Evolutionary conservation across 345 rosid species (phyloP), one percentile per base, ranked within the genome.

Genomic region (Hevea brasiliensis): DNA sequence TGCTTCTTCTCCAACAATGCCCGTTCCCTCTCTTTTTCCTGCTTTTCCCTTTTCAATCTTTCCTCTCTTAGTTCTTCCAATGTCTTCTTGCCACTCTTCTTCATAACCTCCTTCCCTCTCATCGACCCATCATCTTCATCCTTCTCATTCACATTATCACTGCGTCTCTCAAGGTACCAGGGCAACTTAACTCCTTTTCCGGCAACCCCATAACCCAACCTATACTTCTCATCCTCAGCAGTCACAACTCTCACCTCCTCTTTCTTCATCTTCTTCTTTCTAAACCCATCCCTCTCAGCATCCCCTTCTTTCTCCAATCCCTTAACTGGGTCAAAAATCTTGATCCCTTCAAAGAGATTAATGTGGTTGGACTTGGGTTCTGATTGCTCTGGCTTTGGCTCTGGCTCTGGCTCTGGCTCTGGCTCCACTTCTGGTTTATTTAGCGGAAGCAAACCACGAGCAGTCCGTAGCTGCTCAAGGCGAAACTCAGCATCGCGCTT

Each of bases 131-230:
- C 82, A 66, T 75, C 82, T 26, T 24, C 80, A 65, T 35, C 76
- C 41, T 37, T 76, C 64, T 71, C 86, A 27, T 62, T 57, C 15
- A 32, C 81, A 47, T 85, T 84, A 68, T 35, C 76, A 9, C 76
- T 77, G 37, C 85, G 81, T 85, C 54, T 92, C 80, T 90, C 90
- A 63, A 92, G 85, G 74, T 90, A 95, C 99, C 98, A 95, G 0
- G 97, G 97, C 87, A 86, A 74, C 77, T 90, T 95, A 56, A 90
- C 96, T 48, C 99, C 98, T 81, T 90, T 95, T 61, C 98, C 98
- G 3, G 96, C 98, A 78, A 94, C 29, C 14, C 98, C 98, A 74
- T 92, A 89, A 1, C 98, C 97, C 69, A 95, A 81, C 65, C 91
- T 83, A 79, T 90, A 92, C 84, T 85, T 90, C 81, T 95, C 98